A percentile compares a stretch with the other conserved stretches of the same genome.
Evolutionary conservation across 306 rosid genomes (phyloP).

Genomic region (Casuarina equisetifolia): DNA sequence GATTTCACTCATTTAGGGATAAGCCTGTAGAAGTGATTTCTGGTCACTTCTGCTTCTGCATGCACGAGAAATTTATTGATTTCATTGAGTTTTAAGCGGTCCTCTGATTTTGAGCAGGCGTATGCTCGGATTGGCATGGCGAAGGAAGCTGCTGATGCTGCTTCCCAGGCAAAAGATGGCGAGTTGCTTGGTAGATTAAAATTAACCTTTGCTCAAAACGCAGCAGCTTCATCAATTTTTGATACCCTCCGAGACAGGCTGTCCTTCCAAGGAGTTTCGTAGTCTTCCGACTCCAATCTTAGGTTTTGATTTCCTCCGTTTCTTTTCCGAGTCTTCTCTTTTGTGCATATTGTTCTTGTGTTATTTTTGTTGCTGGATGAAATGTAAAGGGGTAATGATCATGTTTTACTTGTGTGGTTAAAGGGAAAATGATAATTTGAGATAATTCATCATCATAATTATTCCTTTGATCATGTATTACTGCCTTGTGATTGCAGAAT

Average conservation of each 20-base stretch:
- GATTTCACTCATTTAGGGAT: neutral
- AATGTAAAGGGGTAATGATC: constrained; percentile 7
- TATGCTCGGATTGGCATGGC: constrained; percentile 96
- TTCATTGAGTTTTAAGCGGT: neutral
- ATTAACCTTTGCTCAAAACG: constrained; percentile 74
- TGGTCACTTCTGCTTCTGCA: neutral
- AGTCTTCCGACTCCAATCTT: constrained; percentile 10
- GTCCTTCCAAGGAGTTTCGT: constrained; percentile 76
- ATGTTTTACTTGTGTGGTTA: neutral
- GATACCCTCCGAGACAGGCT: constrained; percentile 84
- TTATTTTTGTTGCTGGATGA: constrained; percentile 31
- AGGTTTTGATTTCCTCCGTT: neutral
- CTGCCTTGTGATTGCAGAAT: no score
- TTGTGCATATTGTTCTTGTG: constrained; percentile 39
- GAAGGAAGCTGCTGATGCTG: constrained; percentile 98
- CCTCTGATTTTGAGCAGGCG: constrained; percentile 50
- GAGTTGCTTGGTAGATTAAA: constrained; percentile 91
- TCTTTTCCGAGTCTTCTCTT: neutral
- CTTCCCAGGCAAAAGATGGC: constrained; percentile 92
- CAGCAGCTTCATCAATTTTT: constrained; percentile 77
- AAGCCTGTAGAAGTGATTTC: neutral
- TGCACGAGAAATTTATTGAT: neutral
- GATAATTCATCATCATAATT: neutral
- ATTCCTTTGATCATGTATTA: neutral
- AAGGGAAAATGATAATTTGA: neutral